Conservation (phyloP, 2,329 filamentous ascomycete genomes). For the Cercospora sp. region DNA sequence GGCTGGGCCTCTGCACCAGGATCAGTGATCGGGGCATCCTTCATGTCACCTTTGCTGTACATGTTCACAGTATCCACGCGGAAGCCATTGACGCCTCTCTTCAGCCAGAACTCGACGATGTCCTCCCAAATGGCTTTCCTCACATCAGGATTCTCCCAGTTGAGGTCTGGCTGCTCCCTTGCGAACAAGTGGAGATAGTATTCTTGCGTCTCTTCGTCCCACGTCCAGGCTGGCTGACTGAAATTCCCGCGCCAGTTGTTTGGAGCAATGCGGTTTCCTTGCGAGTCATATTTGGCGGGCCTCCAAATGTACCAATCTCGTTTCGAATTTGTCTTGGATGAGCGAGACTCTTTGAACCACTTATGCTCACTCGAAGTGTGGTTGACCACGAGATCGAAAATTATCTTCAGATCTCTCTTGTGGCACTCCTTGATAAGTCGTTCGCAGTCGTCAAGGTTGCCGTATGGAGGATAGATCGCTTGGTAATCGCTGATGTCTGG, state of each 20-base stretch:
- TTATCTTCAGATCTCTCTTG: slow-evolving; percentile 48
- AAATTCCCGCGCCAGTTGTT: slow-evolving; percentile 52
- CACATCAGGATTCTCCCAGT: slow-evolving; percentile 49
- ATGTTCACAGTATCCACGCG: slow-evolving; percentile 51
- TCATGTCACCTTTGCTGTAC: slow-evolving; percentile 47
- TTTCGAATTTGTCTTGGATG: slow-evolving; percentile 53
- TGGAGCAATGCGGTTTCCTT: slow-evolving; percentile 58
- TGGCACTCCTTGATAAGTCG: slow-evolving; percentile 45
- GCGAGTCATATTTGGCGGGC: slow-evolving; percentile 53
- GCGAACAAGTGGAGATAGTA: slow-evolving; percentile 52
- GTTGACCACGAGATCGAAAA: slow-evolving; percentile 46
- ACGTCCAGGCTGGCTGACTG: slow-evolving; percentile 45
- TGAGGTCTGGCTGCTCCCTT: slow-evolving; percentile 49
- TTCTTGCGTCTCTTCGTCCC: slow-evolving; percentile 48
- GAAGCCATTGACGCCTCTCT: slow-evolving; percentile 44
- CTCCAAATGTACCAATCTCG: slow-evolving; percentile 67
- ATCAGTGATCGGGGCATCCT: slow-evolving; percentile 45
- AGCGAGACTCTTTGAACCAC: slow-evolving; percentile 59
- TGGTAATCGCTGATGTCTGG: slow-evolving; percentile 7
- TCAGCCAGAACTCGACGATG: slow-evolving; percentile 50
- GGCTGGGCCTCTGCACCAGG: slow-evolving; percentile 10
- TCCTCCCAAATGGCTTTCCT: slow-evolving; percentile 46
- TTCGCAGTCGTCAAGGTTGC: slow-evolving; percentile 46
- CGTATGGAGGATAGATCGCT: slow-evolving; percentile 16
- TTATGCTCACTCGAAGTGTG: slow-evolving; percentile 47